phyloP scores from a whole-genome alignment of 2,329 filamentous ascomycete species.

The Monilinia fructicola region DNA sequence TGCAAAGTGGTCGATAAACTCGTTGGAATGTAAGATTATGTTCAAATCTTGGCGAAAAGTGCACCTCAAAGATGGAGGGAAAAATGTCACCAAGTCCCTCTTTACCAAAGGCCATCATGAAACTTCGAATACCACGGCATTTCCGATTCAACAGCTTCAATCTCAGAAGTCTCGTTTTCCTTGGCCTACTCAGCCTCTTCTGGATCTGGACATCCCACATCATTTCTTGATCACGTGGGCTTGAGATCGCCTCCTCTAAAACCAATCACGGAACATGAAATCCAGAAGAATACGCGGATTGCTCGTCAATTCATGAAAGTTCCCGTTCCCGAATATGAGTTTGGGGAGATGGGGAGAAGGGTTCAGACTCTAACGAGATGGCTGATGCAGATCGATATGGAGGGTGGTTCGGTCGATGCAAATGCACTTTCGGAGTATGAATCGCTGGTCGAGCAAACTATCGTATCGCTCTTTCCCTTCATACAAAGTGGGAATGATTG shows the following conservation, averaged over 20 bases:
- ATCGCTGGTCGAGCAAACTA: background rate
- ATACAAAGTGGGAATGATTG: background rate
- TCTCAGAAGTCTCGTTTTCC: background rate
- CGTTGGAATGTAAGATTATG: background rate
- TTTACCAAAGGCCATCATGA: background rate
- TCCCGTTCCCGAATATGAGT: constrained; percentile 1
- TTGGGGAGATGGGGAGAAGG: background rate
- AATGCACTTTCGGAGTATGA: background rate
- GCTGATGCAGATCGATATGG: background rate
- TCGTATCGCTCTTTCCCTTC: background rate
- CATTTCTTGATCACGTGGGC: background rate
- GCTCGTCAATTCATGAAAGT: constrained; percentile 2
- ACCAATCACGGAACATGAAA: background rate
- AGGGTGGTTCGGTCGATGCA: background rate
- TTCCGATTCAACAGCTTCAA: background rate
- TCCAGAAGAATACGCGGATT: background rate
- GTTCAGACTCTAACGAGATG: background rate
- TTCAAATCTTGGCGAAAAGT: background rate
- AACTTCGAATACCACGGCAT: background rate
- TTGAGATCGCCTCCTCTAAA: background rate
- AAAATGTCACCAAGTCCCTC: background rate
- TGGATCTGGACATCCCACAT: background rate
- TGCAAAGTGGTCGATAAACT: background rate
- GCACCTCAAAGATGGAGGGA: background rate
- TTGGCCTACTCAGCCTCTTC: background rate